phyloP scores from a whole-genome alignment of 345 rosid species.

The Brassica incana region DNA sequence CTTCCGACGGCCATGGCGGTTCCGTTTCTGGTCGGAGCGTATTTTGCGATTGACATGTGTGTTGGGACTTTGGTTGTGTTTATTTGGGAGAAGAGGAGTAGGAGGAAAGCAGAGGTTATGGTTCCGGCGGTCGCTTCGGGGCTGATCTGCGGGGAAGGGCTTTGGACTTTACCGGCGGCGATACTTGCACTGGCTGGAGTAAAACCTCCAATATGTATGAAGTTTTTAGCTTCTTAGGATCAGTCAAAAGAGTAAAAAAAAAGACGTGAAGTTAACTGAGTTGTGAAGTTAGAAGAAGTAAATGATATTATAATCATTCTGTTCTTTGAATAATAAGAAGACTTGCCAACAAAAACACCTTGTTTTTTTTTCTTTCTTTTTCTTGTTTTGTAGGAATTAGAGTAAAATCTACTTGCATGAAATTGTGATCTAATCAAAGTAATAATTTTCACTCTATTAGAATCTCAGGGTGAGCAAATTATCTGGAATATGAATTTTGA shows the following conservation, averaged over 20 bases:
- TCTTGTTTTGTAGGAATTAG: no score
- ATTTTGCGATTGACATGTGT: conserved; percentile 85
- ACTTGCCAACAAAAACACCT: neutral
- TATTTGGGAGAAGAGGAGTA: conserved; percentile 53
- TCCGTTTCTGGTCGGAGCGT: conserved; percentile 87
- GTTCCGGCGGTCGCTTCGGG: conserved; percentile 91
- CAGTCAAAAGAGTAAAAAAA: neutral
- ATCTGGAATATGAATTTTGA: neutral
- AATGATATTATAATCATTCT: neutral
- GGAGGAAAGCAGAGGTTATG: conserved; percentile 66
- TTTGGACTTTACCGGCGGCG: conserved; percentile 85
- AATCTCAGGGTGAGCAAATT: neutral
- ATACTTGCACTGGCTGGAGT: conserved; percentile 79
- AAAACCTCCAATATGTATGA: conserved; percentile 88
- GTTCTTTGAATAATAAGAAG: conserved; percentile 15
- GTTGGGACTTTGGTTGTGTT: conserved; percentile 72
- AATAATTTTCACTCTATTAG: neutral
- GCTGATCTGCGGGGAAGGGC: conserved; percentile 85
- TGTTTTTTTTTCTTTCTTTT: no score
- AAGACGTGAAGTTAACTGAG: no score
- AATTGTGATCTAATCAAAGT: neutral
- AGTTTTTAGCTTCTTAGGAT: conserved; percentile 54
- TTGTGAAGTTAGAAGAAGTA: conserved; percentile 1
- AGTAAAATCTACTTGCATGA: neutral
- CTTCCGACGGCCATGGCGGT: conserved; percentile 88